Percentiles rank a stretch among this genome's conserved stretches.
These are phyloP conservation scores for Coemansia erecta DNA, from an alignment of 192 early-diverging fungal species.

Conservation along the genomic window DNA sequence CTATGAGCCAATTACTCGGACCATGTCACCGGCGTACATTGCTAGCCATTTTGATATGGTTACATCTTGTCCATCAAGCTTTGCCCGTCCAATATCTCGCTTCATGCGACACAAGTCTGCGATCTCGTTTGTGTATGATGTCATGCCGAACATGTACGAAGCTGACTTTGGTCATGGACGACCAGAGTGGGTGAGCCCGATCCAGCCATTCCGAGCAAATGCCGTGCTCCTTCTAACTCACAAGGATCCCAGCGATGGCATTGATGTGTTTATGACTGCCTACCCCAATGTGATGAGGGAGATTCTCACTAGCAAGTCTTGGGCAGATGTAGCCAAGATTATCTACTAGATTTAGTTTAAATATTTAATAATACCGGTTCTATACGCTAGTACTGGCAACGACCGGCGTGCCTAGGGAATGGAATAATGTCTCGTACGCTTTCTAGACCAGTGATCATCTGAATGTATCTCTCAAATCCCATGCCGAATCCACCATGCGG, in stretches of 20 bases:
- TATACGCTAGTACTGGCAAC: constrained; percentile 54
- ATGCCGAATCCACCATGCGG: constrained; percentile 92
- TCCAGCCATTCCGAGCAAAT: constrained; percentile 43
- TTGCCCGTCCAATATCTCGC: constrained; percentile 30
- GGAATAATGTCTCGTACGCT: constrained; percentile 76
- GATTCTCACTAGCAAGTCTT: constrained; percentile 38
- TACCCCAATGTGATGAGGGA: constrained; percentile 37
- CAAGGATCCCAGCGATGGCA: constrained; percentile 28
- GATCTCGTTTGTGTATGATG: constrained; percentile 45
- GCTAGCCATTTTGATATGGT: constrained; percentile 39
- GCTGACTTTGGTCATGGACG: constrained; percentile 40
- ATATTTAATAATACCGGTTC: background rate
- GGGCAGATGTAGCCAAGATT: constrained; percentile 24
- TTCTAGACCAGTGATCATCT: constrained; percentile 74
- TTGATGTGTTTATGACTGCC: constrained; percentile 46
- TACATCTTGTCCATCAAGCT: constrained; percentile 20
- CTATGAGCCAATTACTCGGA: constrained; percentile 12
- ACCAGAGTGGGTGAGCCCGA: constrained; percentile 47
- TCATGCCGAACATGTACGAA: constrained; percentile 50
- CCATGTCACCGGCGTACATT: constrained; percentile 16
- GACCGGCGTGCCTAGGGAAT: constrained; percentile 57
- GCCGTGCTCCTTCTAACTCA: constrained; percentile 34
- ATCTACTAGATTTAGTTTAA: constrained; percentile 24
- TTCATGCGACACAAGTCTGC: constrained; percentile 32
- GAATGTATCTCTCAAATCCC: constrained; percentile 81